Evolutionary conservation across 2,329 filamentous ascomycete species (phyloP).

Genomic region (Hypoxylon sp.): DNA sequence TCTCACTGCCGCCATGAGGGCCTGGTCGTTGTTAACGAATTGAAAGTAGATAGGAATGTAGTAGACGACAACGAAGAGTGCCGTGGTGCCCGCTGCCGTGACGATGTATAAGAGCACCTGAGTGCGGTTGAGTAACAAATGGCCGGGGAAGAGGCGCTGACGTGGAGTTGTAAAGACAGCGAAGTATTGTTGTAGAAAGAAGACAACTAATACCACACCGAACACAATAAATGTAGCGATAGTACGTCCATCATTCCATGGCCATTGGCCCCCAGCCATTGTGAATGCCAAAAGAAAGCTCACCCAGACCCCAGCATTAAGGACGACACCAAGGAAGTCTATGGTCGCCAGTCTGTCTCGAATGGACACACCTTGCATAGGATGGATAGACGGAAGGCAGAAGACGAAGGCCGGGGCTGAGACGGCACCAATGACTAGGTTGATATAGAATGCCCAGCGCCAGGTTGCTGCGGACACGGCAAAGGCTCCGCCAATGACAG

Average conservation of each 20-base stretch:
- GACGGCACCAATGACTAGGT: constrained; percentile 55
- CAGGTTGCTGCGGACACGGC: constrained; percentile 55
- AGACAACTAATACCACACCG: constrained; percentile 58
- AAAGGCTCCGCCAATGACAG: constrained; percentile 58
- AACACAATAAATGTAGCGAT: constrained; percentile 63
- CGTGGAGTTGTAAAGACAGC: constrained; percentile 57
- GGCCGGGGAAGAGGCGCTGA: constrained; percentile 58
- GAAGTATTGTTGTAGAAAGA: constrained; percentile 59
- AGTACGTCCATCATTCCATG: constrained; percentile 61
- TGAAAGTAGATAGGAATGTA: constrained; percentile 56
- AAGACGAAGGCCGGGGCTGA: constrained; percentile 51
- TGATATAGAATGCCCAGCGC: constrained; percentile 61
- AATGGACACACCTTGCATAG: constrained; percentile 43
- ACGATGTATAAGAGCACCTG: constrained; percentile 58
- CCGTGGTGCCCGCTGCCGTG: constrained; percentile 52
- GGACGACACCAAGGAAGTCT: constrained; percentile 62
- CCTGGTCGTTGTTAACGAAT: constrained; percentile 60
- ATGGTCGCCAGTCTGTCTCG: constrained; percentile 55
- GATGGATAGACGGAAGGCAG: constrained; percentile 49
- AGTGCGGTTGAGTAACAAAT: constrained; percentile 56
- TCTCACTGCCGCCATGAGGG: constrained; percentile 56
- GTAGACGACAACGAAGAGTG: constrained; percentile 56
- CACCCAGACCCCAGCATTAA: constrained; percentile 59
- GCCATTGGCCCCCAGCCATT: constrained; percentile 63
- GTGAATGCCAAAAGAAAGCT: constrained; percentile 63